Evolutionary conservation across 148 eudicot genomes (phyloP).

Genomic region (Rhododendron williamsianum): DNA sequence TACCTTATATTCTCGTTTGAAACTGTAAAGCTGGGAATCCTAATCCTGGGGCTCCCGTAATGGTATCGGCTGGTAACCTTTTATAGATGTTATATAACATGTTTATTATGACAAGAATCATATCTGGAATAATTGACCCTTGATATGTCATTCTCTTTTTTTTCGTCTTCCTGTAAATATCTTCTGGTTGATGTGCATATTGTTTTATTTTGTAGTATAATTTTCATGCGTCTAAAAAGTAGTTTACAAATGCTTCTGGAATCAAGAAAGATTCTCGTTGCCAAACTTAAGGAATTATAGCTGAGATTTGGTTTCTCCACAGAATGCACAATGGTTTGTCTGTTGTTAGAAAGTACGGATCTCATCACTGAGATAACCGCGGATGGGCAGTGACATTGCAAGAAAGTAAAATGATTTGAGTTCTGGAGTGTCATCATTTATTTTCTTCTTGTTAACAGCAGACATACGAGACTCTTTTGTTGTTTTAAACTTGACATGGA

Average conservation of each 20-base stretch:
- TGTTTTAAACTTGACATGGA: background rate
- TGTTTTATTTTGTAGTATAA: background rate
- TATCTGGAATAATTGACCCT: background rate
- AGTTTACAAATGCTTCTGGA: background rate
- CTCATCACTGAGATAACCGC: background rate
- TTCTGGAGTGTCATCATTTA: background rate
- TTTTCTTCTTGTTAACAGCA: background rate
- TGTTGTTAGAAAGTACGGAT: background rate
- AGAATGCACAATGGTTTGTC: background rate
- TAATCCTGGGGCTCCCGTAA: background rate
- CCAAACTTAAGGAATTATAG: background rate
- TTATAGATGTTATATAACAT: background rate
- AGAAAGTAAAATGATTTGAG: background rate
- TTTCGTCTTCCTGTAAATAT: background rate
- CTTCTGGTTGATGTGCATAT: background rate
- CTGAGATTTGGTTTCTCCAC: background rate
- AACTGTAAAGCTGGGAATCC: background rate
- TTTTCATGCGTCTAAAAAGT: background rate
- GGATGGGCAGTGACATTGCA: background rate
- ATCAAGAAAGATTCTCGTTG: background rate
- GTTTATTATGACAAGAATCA: background rate
- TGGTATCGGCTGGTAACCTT: slow-evolving; percentile 1
- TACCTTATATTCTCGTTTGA: background rate
- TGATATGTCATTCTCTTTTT: background rate
- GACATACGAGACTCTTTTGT: background rate